Evolutionary conservation across 768 basidiomycete species (phyloP), one percentile per base, ranked within the genome.

Genomic region (Podaxis sp.): DNA sequence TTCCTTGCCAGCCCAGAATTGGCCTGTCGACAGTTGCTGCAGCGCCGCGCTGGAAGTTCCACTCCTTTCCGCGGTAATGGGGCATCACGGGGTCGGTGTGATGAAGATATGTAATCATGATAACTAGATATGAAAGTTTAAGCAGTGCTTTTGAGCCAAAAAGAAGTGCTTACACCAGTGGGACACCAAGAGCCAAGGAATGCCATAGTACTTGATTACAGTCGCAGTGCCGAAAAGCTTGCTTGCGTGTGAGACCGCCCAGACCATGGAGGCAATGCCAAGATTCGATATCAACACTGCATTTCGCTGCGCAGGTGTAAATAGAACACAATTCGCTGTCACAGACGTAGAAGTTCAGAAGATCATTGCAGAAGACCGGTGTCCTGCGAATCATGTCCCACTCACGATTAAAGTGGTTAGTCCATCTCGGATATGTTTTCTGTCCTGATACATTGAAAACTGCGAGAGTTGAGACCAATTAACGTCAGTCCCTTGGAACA

Each of bases 331-430:
- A 62, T 78, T 79, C 4, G 85, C 84, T 86, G 63, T 16, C 50
- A 51, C 16, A 53, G 25, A 47, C 47, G 50, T 53, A 25, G 53
- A 38, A 11, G 40, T 51, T n/a, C 27, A 42, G 55, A 46, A 57
- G 55, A 57, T 57, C 28, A 57, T 50, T 18, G 11, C 21, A 23
- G 21, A 37, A 27, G 37, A 11, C 28, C 42, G 57, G 21, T 36
- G 28, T 18, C 16, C 13, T 55, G 44, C 35, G 35, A 61, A 55
- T n/a, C 25, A 57, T 42, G 50, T 61, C 53, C 11, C 21, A 74
- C 82, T 71, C 59, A 85, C 84, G 84, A 69, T 84, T 73, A 65
- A 86, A 87, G 65, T 88, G 86, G 63, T 86, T 87, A n/a, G 85
- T 85, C 78, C 82, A 80, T 63, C 81, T 79, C 1, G 84, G 83